Conservation (phyloP, 2,329 filamentous ascomycete genomes). For the Hypocrella siamensis region DNA sequence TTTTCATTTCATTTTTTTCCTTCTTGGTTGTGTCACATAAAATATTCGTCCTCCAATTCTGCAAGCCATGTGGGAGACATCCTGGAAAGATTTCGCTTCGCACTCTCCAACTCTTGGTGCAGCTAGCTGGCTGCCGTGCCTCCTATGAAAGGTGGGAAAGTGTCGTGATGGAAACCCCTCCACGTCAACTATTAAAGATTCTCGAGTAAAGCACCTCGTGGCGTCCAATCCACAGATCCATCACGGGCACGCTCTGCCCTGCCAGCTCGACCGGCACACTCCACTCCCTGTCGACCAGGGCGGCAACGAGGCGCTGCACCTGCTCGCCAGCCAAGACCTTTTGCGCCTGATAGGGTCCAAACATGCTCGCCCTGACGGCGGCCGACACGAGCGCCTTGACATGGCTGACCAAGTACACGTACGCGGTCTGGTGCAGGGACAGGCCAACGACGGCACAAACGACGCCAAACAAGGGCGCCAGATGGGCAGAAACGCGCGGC, state of each 20-base stretch:
- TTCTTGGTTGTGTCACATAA: conserved; percentile 2
- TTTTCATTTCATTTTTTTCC: conserved; percentile 6
- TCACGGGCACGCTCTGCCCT: conserved; percentile 58
- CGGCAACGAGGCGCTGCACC: conserved; percentile 41
- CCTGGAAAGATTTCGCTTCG: no score
- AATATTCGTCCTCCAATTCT: no score
- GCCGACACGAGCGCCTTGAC: conserved; percentile 63
- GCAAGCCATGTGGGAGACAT: no score
- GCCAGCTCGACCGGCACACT: conserved; percentile 44
- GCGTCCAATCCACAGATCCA: conserved; percentile 72
- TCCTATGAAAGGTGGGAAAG: no score
- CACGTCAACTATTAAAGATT: conserved; percentile 75
- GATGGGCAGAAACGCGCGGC: conserved; percentile 42
- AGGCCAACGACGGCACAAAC: conserved; percentile 48
- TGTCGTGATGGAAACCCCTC: no score
- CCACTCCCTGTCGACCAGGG: conserved; percentile 45
- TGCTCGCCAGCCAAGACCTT: conserved; percentile 47
- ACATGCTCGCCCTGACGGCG: conserved; percentile 59
- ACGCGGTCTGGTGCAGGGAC: conserved; percentile 45
- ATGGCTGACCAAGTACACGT: conserved; percentile 63
- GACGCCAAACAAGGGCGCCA: conserved; percentile 56
- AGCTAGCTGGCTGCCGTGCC: no score
- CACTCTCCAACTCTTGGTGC: no score
- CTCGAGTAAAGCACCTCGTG: conserved; percentile 74
- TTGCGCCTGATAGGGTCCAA: conserved; percentile 71